Evolutionary conservation across 2,329 filamentous ascomycete genomes (phyloP), one percentile per base, ranked within the genome.

Genomic region (Knoxdaviesia proteae): DNA sequence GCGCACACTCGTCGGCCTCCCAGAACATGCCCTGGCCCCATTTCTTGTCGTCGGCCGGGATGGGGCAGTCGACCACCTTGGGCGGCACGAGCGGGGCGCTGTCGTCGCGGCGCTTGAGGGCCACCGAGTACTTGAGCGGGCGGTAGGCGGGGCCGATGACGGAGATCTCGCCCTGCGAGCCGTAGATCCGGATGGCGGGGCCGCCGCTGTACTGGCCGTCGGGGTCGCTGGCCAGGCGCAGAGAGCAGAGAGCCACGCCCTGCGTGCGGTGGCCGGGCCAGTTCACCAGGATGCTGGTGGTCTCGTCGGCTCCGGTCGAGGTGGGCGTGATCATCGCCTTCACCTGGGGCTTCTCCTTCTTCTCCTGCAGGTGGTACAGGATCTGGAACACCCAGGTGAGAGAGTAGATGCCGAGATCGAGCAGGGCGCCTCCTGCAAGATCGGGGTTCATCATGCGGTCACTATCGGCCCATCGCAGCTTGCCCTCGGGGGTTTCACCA

Each of bases 351-450:
- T 84, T 80, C 43, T 71, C 63, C 30, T 70, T 67, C 49, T 76
- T 67, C 2, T 77, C 68, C 53, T 87, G 80, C 3, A 80, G 74
- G 57, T 86, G 82, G 61, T 93, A 93, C 32, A 93, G 69, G 38
- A 79, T 80, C 61, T 93, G 84, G 68, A 88, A 92, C 41, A 90
- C 71, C 86, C 86, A 94, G 33, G 84, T 92, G 47, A 94, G 61
- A 39, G 82, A 74, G 63, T 94, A 94, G 58, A 94, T 80, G 47
- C 86, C 86, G 45, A 94, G 65, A 58, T 94, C 86, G 41, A 94
- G 69, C 43, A 92, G 63, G 2, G 78, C 80, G 42, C 86, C 86
- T 32, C 86, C 86, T 0, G 84, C 86, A 38, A 94, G 68, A 52
- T 87, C 78, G 20, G 69, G 68, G 59, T 92, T 92, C 48, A 93